Evolutionary conservation across 768 basidiomycete genomes (phyloP), one percentile per base, ranked within the genome.

Genomic region (Antrodiella citrinella): DNA sequence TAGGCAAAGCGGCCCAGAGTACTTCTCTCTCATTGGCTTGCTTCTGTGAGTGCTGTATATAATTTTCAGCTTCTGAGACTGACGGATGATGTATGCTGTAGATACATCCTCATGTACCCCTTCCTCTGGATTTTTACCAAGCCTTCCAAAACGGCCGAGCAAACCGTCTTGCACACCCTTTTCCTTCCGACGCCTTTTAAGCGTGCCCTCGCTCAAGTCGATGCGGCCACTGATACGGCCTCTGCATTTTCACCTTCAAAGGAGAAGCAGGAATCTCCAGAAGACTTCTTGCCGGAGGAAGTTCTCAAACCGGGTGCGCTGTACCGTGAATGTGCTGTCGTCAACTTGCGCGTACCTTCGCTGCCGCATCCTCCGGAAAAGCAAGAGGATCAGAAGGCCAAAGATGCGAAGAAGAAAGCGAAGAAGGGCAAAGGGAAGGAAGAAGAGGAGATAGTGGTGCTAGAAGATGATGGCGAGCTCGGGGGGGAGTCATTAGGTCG

Each of bases 161-260:
- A 95, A 61, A 76, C 81, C 2, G 70, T 92, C n/a, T 65, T 93
- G 2, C 91, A 91, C 53, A 83, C 76, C 0, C 75, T 95, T 12
- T 92, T 88, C 63, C 74, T 91, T 13, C 88, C 88, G 0, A 87
- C 84, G 2, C 86, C 86, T 2, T 82, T 86, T 69, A 88, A 86
- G 64, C 67, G 62, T 13, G 57, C 59, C 4, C 52, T 58, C 24
- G 59, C 59, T 2, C 49, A 56, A 18, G 47, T 73, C 38, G 60
- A 73, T 21, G 59, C 70, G 3, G 66, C 65, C 30, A 45, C 54
- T 15, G 45, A 61, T 0, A 47, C 61, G 4, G 44, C 54, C 43
- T 26, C 54, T 4, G 48, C 54, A 22, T n/a, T 35, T 13, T 57
- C 3, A 10, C 54, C 61, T 63, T 62, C 13, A 57, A 44, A 7